These are phyloP conservation scores for Ephemerocybe angulata DNA, from an alignment of 768 basidiomycete genomes.

Conservation along the genomic window DNA sequence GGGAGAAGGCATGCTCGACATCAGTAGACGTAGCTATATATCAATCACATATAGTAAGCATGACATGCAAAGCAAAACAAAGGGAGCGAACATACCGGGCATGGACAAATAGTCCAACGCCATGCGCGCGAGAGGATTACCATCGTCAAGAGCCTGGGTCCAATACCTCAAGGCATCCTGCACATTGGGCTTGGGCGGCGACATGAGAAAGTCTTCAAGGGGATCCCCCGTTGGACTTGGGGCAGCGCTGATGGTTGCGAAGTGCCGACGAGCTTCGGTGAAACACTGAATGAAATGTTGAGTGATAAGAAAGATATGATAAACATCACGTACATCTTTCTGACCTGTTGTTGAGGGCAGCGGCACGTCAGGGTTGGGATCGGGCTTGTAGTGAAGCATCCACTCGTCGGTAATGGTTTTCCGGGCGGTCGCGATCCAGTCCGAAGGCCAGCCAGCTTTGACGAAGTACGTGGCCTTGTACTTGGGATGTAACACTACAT, in stretches of 20 bases:
- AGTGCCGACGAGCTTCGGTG: no score
- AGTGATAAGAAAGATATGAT: not conserved
- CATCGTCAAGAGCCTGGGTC: constrained; percentile 2
- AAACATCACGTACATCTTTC: not conserved
- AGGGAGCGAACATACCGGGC: constrained; percentile 18
- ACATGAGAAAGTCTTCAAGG: not conserved
- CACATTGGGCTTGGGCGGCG: not conserved
- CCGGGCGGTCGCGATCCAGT: constrained; percentile 24
- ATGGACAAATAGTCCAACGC: constrained; percentile 26
- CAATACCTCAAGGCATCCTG: not conserved
- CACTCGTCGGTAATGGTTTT: constrained; percentile 17
- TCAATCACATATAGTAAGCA: not conserved
- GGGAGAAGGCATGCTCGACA: constrained; percentile 2
- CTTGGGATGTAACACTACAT: constrained; percentile 31
- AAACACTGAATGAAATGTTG: no score
- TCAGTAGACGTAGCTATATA: constrained; percentile 6
- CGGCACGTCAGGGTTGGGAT: not conserved
- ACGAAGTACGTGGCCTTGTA: constrained; percentile 34
- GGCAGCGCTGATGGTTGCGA: no score
- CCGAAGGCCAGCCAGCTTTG: constrained; percentile 19
- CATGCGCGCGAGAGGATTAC: constrained; percentile 25
- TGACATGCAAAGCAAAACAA: constrained; percentile 1
- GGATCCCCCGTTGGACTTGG: no score
- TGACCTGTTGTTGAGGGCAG: not conserved
- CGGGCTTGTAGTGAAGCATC: not conserved